Evolutionary conservation across 441 rosid genomes (phyloP).

Genomic region (Dalechampia spathulata): DNA sequence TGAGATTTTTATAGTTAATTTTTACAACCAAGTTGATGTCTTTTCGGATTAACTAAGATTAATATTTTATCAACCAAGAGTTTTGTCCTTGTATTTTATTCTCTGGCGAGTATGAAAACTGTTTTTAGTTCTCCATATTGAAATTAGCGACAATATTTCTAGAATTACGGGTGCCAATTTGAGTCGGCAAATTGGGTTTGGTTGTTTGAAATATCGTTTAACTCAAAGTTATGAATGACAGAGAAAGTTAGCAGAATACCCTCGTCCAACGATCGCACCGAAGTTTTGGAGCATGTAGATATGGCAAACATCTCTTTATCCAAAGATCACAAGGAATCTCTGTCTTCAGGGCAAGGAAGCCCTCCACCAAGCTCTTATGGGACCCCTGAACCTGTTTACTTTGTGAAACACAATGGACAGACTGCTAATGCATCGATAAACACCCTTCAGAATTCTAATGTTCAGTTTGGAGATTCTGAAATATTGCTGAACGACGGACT

Average conservation of each 20-base stretch:
- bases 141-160: no score
- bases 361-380: background rate
- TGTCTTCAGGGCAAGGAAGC: background rate
- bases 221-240: no score
- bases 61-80: no score
- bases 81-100: no score
- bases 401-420: background rate
- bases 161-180: background rate
- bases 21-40: no score
- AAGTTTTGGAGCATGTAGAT: background rate
- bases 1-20: no score
- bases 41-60: no score
- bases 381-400: background rate
- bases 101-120: no score
- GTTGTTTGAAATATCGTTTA: no score
- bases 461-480: slow-evolving; percentile 7
- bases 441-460: background rate
- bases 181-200: no score
- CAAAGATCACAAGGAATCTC: background rate
- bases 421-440: slow-evolving; percentile 6
- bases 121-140: no score
- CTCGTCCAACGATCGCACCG: background rate
- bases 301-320: background rate
- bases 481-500: slow-evolving; percentile 9
- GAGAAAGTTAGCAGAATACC: background rate